phyloP scores from a whole-genome alignment of 1,284 basidiomycete genomes.

The Ustilago hordei region DNA sequence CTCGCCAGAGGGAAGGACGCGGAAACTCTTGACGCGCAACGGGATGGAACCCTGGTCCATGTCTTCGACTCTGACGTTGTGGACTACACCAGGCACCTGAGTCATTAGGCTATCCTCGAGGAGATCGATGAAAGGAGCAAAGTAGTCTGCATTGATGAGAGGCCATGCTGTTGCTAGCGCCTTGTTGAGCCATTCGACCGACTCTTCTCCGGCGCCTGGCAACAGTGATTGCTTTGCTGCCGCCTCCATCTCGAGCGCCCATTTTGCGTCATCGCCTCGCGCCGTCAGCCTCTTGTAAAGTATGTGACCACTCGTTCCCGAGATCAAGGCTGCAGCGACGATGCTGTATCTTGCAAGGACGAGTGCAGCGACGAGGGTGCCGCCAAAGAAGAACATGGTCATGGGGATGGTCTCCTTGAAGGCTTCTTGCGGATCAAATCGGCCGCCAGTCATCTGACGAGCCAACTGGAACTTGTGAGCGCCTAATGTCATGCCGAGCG shows the following conservation, averaged over 20 bases:
- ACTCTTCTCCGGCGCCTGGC: constrained; percentile 43
- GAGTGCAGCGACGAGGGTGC: constrained; percentile 44
- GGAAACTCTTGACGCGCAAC: constrained; percentile 56
- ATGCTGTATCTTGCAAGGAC: constrained; percentile 39
- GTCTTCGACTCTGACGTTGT: constrained; percentile 62
- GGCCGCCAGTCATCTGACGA: neutral
- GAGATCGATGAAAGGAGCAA: constrained; percentile 64
- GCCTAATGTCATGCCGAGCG: constrained; percentile 31
- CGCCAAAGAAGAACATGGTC: constrained; percentile 53
- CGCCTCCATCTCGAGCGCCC: constrained; percentile 43
- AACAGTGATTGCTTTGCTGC: constrained; percentile 23
- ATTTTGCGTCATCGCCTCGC: constrained; percentile 40
- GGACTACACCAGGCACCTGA: constrained; percentile 65
- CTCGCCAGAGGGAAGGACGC: constrained; percentile 45
- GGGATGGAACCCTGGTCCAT: constrained; percentile 64
- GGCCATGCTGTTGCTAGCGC: constrained; percentile 61
- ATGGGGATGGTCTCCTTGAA: constrained; percentile 48
- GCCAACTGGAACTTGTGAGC: constrained; percentile 14
- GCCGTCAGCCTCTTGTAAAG: constrained; percentile 46
- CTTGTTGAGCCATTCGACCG: constrained; percentile 65
- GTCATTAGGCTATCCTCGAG: constrained; percentile 66
- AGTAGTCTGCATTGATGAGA: constrained; percentile 62
- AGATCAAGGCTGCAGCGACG: constrained; percentile 29
- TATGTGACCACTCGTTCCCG: constrained; percentile 35
- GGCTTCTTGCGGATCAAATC: constrained; percentile 20